These are phyloP conservation scores for Chlorella sorokiniana DNA, from an alignment of 139 green algal genomes.

Conservation along the genomic window DNA sequence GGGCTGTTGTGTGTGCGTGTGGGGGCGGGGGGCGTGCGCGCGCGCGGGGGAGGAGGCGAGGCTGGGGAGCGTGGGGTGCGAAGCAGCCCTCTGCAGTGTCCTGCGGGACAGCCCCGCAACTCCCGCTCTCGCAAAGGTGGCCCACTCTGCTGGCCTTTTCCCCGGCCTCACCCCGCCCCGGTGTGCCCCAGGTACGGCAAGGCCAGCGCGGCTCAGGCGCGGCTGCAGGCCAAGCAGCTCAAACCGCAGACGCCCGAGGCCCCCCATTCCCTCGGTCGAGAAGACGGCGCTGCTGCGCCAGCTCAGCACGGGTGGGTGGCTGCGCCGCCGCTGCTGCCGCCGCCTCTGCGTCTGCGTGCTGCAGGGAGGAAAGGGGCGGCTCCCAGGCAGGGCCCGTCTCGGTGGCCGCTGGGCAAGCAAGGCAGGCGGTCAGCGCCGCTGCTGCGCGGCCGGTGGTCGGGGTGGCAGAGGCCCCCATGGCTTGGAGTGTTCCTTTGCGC, in stretches of 20 bases:
- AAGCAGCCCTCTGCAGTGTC: neutral
- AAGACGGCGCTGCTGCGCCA: slow-evolving; percentile 13
- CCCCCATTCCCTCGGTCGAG: neutral
- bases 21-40: neutral
- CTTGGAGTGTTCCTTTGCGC: too few relatives aligned
- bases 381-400: too few relatives aligned
- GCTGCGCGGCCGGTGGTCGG: too few relatives aligned
- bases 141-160: neutral
- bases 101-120: too few relatives aligned
- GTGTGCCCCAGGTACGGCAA: slow-evolving; percentile 9
- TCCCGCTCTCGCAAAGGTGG: too few relatives aligned
- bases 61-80: too few relatives aligned
- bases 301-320: neutral
- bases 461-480: too few relatives aligned
- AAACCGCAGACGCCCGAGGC: slow-evolving; percentile 5
- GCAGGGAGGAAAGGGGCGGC: too few relatives aligned
- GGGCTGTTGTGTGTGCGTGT: neutral
- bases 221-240: neutral
- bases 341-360: neutral
- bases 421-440: too few relatives aligned
- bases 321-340: neutral
- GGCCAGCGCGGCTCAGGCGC: neutral
- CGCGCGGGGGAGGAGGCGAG: too few relatives aligned
- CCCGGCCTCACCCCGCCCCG: neutral
- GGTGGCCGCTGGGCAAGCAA: too few relatives aligned